Evolutionary conservation across 2,329 filamentous ascomycete species (phyloP), one percentile per base, ranked within the genome.

Genomic region (Ilyonectria destructans): DNA sequence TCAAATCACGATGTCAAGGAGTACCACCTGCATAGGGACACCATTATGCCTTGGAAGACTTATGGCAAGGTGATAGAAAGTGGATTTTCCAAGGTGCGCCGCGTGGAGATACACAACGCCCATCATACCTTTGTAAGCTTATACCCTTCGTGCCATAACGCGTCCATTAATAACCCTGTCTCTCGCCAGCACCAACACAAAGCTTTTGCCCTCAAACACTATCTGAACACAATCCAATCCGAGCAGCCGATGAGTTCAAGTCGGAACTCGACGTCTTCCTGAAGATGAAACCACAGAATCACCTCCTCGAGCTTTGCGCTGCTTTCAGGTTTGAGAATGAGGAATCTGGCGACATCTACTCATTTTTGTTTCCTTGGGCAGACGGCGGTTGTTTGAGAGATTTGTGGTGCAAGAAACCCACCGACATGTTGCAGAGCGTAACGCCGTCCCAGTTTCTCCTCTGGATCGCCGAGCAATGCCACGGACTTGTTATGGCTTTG

Each of bases 351-450:
- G 48, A 59, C 17, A 15, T 40, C 10, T 70, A 62, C 37, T 59
- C 52, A 2, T 56, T 71, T 21, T 58, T 71, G n/a, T 71, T 71
- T 45, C 69, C 69, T 6, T 71, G 66, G 69, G 69, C 69, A 2
- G 58, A 66, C 6, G 66, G 66, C 8, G 60, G 65, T 1, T 60
- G 23, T 48, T 26, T 68, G 2, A 46, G 31, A 26, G 31, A 54
- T 9, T 26, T 71, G 8, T 59, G 55, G 58, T 1, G 9, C 6
- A 48, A 58, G 21, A 3, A 31, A 31, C 58, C 58, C 26, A 40
- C n/a, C 4, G 33, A 40, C 7, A 62, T 62, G 51, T 12, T 62
- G 2, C 49, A 31, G 10, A 31, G 13, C 8, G 19, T 57, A 13
- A 40, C 40, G 6, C 43, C 51, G 21, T n/a, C 43, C 3, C 26